Base-by-base conservation (phyloP, 2,329 filamentous ascomycete species). In the Pseudogymnoascus sp. region DNA sequence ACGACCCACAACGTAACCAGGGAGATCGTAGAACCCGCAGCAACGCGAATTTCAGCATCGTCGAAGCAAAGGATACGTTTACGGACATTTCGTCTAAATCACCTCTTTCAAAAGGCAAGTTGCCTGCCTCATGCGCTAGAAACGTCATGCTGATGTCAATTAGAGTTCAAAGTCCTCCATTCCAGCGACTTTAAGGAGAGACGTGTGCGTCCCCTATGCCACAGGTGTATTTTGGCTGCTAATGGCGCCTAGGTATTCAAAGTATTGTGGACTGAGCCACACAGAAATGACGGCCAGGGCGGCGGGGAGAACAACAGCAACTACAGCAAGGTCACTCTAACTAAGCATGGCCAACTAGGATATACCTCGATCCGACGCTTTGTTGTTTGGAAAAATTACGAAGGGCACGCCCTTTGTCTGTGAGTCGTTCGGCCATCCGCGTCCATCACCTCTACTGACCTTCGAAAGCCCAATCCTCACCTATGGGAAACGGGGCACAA, bases 391-490 rank as follows among this genome's bases (percentile, higher is more conserved):
- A 23, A 42, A 34, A 28, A 37, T 42, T 21, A 49, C 4, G 14
- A 14, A 0, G 63, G 64, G 3, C 61, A 63, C 31, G 65, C 63
- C 21, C 21, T 66, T 3, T 70, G 69, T 43, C 43, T 69, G 68
- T 70, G 60, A 46, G 68, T 65, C 14, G 21, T 23, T 11, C 12
- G 14, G 2, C 53, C 16, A 6, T 12, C 1, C 11, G 6, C 1
- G 0, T 14, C 9, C 31, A 28, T 18, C 5, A 37, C 6, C 6
- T 36, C 4, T 7, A n/a, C 23, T 28, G 2, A 38, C 43, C 1
- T 2, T 40, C 7, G 16, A 14, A 28, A 70, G 69, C 23, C 67
- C 69, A 2, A 67, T 70, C 8, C 61, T 67, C 8, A 70, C 68
- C 1, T 70, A 70, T 40, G n/a, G n/a, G n/a, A n/a, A n/a, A n/a